Base-by-base conservation (phyloP, 139 green algal genomes). In the Asterochloris erici region DNA sequence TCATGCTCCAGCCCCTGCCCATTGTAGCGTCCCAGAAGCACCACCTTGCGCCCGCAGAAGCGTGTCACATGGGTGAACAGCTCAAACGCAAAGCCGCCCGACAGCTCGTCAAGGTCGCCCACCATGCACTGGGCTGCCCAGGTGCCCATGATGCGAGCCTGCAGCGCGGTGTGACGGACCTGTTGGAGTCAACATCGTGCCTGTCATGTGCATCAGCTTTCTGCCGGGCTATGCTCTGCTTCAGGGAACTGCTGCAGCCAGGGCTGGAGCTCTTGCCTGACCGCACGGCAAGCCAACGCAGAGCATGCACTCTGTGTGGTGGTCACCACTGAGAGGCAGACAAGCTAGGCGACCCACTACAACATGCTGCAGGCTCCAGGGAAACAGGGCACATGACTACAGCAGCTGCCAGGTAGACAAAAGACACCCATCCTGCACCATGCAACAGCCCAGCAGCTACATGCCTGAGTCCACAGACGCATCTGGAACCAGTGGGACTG, bases 1-100 rank as follows among this genome's bases (percentile, higher is more conserved):
- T 95, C 89, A 0, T 79, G 28, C n/a, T 95, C 87, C 66, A 98
- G 81, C 54, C 85, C 69, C 84, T 98, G 94, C 15, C 91, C 94
- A 84, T 98, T 97, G 92, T 98, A 98, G 14, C 90, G 82, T 0
- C 95, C 95, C 75, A 98, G 82, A 68, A 98, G 88, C 27, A 98
- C 90, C 13, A 89, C 94, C 86, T 96, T 96, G 70, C 84, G 75
- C n/a, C 92, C 93, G 21, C 94, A 84, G 82, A 98, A 97, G 17
- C 84, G 81, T 0, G 95, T 98, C 1, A 90, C 90, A 78, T 98
- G 95, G 12, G 93, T 94, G 86, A 98, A 98, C 70, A 98, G 90
- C 89, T 98, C 94, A 69, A 97, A 95, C 0, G 87, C 89, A 77
- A 98, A 91, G 68, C 89, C 89, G 11, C 84, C 77, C 0, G 71